phyloP scores from a whole-genome alignment of 2,329 filamentous ascomycete genomes.

The Diaporthe aspalathi region DNA sequence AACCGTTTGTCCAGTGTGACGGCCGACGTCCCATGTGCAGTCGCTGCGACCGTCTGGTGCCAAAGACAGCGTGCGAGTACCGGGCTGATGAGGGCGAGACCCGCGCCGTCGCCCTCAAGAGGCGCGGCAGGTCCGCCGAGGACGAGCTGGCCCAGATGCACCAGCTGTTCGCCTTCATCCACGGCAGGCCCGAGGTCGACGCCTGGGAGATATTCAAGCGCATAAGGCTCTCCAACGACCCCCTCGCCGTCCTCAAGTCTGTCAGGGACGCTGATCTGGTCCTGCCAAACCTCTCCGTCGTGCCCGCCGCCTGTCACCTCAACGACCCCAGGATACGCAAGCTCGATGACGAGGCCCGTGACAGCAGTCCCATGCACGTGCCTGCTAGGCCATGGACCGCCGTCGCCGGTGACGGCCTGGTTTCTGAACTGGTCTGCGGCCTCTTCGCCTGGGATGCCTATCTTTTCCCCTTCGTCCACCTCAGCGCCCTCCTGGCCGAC shows the following conservation, averaged over 20 bases:
- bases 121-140: conserved; percentile 3
- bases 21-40: not conserved
- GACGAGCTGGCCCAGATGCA: conserved; percentile 1
- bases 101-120: conserved; percentile 6
- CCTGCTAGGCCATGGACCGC: conserved; percentile 9
- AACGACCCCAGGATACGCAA: conserved; percentile 9
- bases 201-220: conserved; percentile 11
- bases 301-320: not conserved
- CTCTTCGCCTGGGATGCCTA: not conserved
- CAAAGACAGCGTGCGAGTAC: not conserved
- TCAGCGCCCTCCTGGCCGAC: not conserved
- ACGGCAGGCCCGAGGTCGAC: not conserved
- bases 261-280: conserved; percentile 11
- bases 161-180: not conserved
- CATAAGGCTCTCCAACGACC: conserved; percentile 3
- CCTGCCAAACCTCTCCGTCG: not conserved
- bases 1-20: not conserved
- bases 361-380: not conserved
- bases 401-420: conserved; percentile 2
- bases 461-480: not conserved
- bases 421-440: conserved; percentile 1
- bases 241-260: not conserved
- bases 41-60: not conserved
- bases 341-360: not conserved
- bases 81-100: conserved; percentile 7